A percentile compares a stretch with the other conserved stretches of the same genome.
Evolutionary conservation across 108 stramenopile species (phyloP).

Genomic region (Skeletonema costatum): DNA sequence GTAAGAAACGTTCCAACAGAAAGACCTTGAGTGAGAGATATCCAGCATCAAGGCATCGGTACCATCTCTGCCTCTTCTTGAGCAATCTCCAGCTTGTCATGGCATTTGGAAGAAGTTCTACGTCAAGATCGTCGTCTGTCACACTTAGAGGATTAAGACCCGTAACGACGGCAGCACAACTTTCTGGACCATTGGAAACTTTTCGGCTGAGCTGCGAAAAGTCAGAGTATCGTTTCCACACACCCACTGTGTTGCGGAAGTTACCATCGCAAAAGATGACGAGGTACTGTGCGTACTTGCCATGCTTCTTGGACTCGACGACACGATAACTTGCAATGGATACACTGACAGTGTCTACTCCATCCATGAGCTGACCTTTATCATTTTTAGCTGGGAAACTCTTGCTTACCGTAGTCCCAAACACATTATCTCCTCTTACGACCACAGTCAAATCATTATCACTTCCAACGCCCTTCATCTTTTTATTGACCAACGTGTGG

Average conservation of each 20-base stretch:
- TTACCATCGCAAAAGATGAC: conserved; percentile 86
- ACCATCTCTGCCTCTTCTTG: conserved; percentile 92
- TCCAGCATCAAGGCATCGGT: conserved; percentile 90
- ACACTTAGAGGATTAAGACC: conserved; percentile 77
- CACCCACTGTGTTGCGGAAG: conserved; percentile 85
- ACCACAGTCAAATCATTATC: conserved; percentile 69
- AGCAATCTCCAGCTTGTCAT: conserved; percentile 88
- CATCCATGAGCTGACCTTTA: conserved; percentile 53
- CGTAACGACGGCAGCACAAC: conserved; percentile 76
- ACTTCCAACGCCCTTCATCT: conserved; percentile 49
- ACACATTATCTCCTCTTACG: conserved; percentile 80
- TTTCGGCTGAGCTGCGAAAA: conserved; percentile 77
- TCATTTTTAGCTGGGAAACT: conserved; percentile 64
- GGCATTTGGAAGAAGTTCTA: conserved; percentile 76
- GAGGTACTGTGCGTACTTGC: conserved; percentile 86
- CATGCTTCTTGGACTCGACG: conserved; percentile 82
- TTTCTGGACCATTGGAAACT: conserved; percentile 73
- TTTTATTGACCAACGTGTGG: conserved; percentile 51
- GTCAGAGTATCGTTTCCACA: conserved; percentile 91
- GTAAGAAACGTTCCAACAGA: conserved; percentile 93
- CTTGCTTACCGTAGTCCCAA: conserved; percentile 90
- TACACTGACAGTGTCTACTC: conserved; percentile 82
- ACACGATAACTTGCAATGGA: conserved; percentile 89
- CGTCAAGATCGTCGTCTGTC: conserved; percentile 80
- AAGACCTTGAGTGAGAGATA: conserved; percentile 95